Conservation (phyloP, 768 basidiomycete species). For the Sistotremastrum suecicum region DNA sequence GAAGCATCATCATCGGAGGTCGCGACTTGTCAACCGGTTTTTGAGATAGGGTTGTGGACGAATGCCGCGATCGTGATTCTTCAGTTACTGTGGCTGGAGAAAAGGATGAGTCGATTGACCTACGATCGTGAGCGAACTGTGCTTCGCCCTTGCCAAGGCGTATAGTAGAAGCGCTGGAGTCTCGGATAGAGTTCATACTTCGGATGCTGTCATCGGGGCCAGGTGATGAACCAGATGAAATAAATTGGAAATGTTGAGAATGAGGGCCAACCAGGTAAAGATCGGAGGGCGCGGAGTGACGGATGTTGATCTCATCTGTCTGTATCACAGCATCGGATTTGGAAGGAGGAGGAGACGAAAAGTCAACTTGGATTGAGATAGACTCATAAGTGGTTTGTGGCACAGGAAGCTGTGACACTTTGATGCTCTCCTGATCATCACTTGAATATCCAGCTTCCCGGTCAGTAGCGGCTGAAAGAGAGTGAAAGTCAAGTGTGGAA, state of each 20-base stretch:
- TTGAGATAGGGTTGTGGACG: slow-evolving; percentile 34
- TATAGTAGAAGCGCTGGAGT: slow-evolving; percentile 35
- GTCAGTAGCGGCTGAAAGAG: slow-evolving; percentile 54
- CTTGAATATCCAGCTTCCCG: slow-evolving; percentile 46
- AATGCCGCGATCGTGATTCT: slow-evolving; percentile 42
- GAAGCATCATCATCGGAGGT: slow-evolving; percentile 72
- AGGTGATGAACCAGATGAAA: slow-evolving; percentile 34
- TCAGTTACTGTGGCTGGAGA: slow-evolving; percentile 37
- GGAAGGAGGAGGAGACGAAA: background rate
- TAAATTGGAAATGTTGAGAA: slow-evolving; percentile 54
- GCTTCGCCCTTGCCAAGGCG: slow-evolving; percentile 9
- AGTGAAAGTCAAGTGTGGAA: slow-evolving; percentile 57
- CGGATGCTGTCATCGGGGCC: slow-evolving; percentile 14
- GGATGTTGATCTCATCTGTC: background rate
- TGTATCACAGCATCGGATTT: background rate
- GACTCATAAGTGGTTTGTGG: slow-evolving; percentile 12
- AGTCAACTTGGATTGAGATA: background rate
- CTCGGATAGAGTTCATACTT: slow-evolving; percentile 28
- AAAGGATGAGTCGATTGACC: slow-evolving; percentile 58
- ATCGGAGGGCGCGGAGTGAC: slow-evolving; percentile 17
- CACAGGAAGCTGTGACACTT: slow-evolving; percentile 36
- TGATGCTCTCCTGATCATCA: slow-evolving; percentile 60
- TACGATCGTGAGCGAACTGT: slow-evolving; percentile 47
- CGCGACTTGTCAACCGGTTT: slow-evolving; percentile 54
- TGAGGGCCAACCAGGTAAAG: slow-evolving; percentile 46